Evolutionary conservation across 495 filamentous ascomycete species (phyloP).

Genomic region (Rostrohypoxylon terebratum): DNA sequence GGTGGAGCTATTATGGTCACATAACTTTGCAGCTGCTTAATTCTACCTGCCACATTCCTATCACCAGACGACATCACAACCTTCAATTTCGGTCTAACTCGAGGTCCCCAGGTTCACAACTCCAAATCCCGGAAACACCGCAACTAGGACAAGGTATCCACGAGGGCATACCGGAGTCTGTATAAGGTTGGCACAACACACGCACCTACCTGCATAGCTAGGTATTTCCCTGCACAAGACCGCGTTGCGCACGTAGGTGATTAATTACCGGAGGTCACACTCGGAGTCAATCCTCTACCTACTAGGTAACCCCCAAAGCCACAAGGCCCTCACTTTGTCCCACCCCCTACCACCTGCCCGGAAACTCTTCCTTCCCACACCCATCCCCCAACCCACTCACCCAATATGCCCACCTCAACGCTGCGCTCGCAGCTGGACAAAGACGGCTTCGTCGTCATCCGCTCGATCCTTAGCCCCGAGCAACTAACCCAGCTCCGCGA

Average conservation of each 20-base stretch:
- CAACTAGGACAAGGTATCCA: not conserved
- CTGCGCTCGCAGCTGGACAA: slow-evolving; percentile 46
- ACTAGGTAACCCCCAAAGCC: not conserved
- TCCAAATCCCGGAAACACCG: not conserved
- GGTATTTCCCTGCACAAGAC: not conserved
- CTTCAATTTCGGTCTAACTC: not conserved
- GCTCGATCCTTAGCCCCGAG: slow-evolving; percentile 48
- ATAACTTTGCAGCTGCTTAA: slow-evolving; percentile 9
- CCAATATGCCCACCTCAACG: slow-evolving; percentile 41
- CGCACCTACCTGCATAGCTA: not conserved
- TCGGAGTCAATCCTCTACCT: not conserved
- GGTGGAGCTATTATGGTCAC: no score
- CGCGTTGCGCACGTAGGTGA: slow-evolving; percentile 27
- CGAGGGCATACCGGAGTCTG: slow-evolving; percentile 17
- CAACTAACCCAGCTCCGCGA: slow-evolving; percentile 60
- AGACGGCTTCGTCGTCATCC: slow-evolving; percentile 55
- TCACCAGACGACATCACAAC: slow-evolving; percentile 24
- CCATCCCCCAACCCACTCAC: not conserved
- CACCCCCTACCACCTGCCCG: not conserved
- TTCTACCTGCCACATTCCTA: slow-evolving; percentile 4
- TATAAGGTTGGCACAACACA: not conserved
- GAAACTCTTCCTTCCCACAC: not conserved
- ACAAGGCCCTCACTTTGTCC: slow-evolving; percentile 7
- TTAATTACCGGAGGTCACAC: slow-evolving; percentile 19
- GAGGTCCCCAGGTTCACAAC: not conserved